phyloP scores from a whole-genome alignment of 805 yeast genomes.

The Pichia manshurica region DNA sequence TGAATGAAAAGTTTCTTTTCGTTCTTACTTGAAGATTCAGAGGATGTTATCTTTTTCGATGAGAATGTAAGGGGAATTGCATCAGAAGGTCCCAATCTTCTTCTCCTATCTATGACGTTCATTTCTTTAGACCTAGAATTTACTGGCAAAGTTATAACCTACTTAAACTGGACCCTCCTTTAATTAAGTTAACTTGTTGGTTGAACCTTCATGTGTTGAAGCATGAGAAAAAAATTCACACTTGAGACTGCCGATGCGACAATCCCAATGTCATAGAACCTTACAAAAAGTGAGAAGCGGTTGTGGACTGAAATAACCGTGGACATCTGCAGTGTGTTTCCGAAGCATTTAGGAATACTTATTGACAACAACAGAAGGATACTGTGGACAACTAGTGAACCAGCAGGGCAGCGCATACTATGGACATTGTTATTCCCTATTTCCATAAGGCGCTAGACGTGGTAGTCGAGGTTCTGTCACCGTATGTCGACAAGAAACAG shows the following conservation, averaged over 20 bases:
- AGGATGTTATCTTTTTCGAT: conserved; percentile 13
- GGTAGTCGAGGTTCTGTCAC: not conserved
- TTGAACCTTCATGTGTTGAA: no score
- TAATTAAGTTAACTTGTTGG: no score
- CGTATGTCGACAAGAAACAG: conserved; percentile 4
- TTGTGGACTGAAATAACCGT: no score
- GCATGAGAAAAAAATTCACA: not conserved
- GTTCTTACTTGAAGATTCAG: not conserved
- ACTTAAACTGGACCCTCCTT: no score
- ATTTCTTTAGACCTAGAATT: conserved; percentile 16
- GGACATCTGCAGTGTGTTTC: no score
- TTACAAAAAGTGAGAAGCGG: no score
- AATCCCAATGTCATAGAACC: not conserved
- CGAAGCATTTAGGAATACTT: no score
- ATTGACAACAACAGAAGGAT: no score
- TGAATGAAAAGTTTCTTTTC: conserved; percentile 40
- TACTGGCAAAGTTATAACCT: not conserved
- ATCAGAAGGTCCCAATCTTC: conserved; percentile 76
- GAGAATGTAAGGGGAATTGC: conserved; percentile 46
- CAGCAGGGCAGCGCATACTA: not conserved
- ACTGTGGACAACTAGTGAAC: no score
- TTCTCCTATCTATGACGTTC: conserved; percentile 63
- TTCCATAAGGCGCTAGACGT: conserved; percentile 2
- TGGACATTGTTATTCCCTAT: conserved; percentile 7
- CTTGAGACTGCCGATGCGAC: not conserved